Percentiles rank a stretch among this genome's conserved stretches.
These are phyloP conservation scores for Saccharomyces paradoxus DNA, from an alignment of 805 yeast genomes.

Conservation along the genomic window DNA sequence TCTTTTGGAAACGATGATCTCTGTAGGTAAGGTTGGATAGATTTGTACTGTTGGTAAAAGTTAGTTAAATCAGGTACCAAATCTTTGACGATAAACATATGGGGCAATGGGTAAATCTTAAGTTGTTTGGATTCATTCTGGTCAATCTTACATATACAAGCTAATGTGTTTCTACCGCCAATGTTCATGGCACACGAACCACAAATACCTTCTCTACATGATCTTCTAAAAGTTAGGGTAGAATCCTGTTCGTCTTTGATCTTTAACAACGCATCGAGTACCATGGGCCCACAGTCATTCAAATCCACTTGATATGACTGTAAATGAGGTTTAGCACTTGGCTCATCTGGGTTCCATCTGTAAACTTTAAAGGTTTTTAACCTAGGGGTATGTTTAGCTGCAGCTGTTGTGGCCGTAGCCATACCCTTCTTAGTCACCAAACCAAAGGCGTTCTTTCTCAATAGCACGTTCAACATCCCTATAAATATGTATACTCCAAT, in stretches of 20 bases:
- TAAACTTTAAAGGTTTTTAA: slow-evolving; percentile 83
- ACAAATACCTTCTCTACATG: slow-evolving; percentile 98
- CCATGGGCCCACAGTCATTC: slow-evolving; percentile 95
- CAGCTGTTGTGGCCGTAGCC: slow-evolving; percentile 41
- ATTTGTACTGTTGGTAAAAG: slow-evolving; percentile 96
- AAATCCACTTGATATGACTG: slow-evolving; percentile 78
- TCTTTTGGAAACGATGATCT: slow-evolving; percentile 68
- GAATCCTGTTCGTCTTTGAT: slow-evolving; percentile 96
- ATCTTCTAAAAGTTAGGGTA: slow-evolving; percentile 91
- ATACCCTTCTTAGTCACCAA: slow-evolving; percentile 16
- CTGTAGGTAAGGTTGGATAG: slow-evolving; percentile 94
- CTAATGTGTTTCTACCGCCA: slow-evolving; percentile 93
- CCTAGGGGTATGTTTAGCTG: slow-evolving; percentile 36
- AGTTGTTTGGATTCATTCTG: slow-evolving; percentile 62
- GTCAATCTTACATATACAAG: slow-evolving; percentile 92
- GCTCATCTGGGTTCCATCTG: slow-evolving; percentile 98
- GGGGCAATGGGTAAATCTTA: slow-evolving; percentile 94
- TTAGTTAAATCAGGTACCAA: slow-evolving; percentile 96
- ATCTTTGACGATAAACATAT: slow-evolving; percentile 95
- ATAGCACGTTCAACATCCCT: not conserved
- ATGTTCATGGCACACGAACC: slow-evolving; percentile 99
- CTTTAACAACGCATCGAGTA: slow-evolving; percentile 86
- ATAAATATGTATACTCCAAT: not conserved
- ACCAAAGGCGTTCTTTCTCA: slow-evolving; percentile 1
- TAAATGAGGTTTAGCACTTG: slow-evolving; percentile 83